Evolutionary conservation across 2,329 filamentous ascomycete species (phyloP), one percentile per base, ranked within the genome.

Genomic region (Fusarium ambrosium): DNA sequence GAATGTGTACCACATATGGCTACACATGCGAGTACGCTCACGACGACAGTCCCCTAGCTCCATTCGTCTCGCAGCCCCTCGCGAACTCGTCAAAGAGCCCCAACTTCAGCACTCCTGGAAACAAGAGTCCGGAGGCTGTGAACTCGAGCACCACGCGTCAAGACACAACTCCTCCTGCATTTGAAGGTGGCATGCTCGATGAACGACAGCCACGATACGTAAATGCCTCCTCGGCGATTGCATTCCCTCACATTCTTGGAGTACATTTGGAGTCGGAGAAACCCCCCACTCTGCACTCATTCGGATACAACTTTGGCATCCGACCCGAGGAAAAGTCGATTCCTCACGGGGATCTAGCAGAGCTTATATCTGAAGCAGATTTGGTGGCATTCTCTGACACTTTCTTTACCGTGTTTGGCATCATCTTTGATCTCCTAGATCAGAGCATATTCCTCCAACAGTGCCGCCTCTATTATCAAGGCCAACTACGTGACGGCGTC

Each of bases 281-380:
- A 60, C 65, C 68, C 59, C 66, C 74, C 24, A 74, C 70, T 55
- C 66, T 74, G 24, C 71, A 56, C 39, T 74, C 76, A 16, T 62
- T 76, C 32, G 76, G 69, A 18, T 78, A 71, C 62, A 77, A 78
- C 71, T 77, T 77, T 70, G 76, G 76, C 34, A 73, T 71, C 29
- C 69, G 76, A 20, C 76, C 74, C 2, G 72, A 78, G 18, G 76
- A 77, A 65, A 69, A 71, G 39, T 62, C 69, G 1, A 45, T 32
- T 18, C 9, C 62, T 2, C 66, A 70, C 18, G 61, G 58, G n/a
- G 56, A 70, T n/a, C 73, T 77, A 29, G 68, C 65, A 11, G 66
- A 48, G 11, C 58, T 78, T 32, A 74, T 78, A 43, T 71, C 68
- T 3, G 72, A 74, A 62, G 65, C 66, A 10, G 74, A 78, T 43